These are phyloP conservation scores for Haplographium delicatum DNA, from an alignment of 495 filamentous ascomycete genomes.

Conservation along the genomic window DNA sequence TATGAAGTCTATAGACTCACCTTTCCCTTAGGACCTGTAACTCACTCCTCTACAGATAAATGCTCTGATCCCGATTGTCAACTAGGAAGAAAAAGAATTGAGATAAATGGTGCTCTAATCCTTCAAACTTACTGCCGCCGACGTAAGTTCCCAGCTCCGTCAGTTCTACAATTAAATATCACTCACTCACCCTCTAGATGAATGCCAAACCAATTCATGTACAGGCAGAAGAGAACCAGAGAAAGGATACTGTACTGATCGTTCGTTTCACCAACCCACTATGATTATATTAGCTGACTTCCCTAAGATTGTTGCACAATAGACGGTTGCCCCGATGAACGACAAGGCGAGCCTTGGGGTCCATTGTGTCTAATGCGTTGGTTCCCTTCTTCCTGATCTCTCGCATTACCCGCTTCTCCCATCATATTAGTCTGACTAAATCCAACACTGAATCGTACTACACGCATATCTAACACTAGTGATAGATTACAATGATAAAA, in stretches of 20 bases:
- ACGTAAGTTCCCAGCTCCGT: not conserved
- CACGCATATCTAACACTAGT: not conserved
- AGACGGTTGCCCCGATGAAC: not conserved
- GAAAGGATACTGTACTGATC: not conserved
- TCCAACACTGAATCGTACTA: too few relatives aligned
- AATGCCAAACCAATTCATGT: not conserved
- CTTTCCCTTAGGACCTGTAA: not conserved
- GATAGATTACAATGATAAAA: not conserved
- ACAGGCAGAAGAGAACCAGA: not conserved
- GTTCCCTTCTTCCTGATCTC: too few relatives aligned
- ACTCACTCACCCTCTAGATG: not conserved
- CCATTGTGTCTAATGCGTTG: not conserved
- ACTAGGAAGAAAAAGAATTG: not conserved
- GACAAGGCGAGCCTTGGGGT: not conserved
- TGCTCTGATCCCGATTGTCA: not conserved
- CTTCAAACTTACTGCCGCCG: not conserved
- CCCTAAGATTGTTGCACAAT: slow-evolving; percentile 2
- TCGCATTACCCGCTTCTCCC: too few relatives aligned
- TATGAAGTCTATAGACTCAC: not conserved
- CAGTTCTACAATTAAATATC: not conserved
- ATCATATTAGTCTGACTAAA: not conserved
- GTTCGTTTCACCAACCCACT: not conserved
- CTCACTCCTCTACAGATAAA: not conserved
- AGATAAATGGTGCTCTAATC: not conserved
- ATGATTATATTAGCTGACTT: not conserved